A percentile compares a stretch with the other conserved stretches of the same genome.
Evolutionary conservation across 768 basidiomycete genomes (phyloP).

Genomic region (Holtermannia corniformis): DNA sequence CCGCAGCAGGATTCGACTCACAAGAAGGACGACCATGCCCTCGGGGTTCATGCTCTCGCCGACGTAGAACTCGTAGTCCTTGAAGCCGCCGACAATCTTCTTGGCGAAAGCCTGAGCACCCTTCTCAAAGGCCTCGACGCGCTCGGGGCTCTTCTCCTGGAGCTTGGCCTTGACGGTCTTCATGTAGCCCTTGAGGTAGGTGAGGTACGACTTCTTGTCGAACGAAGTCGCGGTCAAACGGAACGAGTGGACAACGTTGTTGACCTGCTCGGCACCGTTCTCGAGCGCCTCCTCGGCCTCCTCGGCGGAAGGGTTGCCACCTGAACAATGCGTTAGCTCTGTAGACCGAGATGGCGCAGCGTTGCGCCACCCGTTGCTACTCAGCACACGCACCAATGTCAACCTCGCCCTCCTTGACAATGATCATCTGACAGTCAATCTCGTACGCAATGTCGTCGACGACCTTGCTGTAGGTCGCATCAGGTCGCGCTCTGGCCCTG

Average conservation of each 20-base stretch:
- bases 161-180: constrained; percentile 72
- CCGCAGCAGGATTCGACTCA: constrained; percentile 7
- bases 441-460: constrained; percentile 75
- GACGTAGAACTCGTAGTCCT: constrained; percentile 75
- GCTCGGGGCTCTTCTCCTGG: constrained; percentile 49
- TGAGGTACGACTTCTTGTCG: constrained; percentile 80
- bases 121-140: constrained; percentile 69
- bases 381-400: constrained; percentile 63
- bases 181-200: constrained; percentile 93
- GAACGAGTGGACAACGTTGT: constrained; percentile 88
- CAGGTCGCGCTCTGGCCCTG: background rate
- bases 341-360: background rate
- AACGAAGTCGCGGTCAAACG: constrained; percentile 70
- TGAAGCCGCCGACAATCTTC: constrained; percentile 81
- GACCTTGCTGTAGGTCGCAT: constrained; percentile 51
- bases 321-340: constrained; percentile 42
- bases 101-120: constrained; percentile 68
- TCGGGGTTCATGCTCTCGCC: constrained; percentile 57
- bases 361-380: background rate
- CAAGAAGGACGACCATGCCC: constrained; percentile 84
- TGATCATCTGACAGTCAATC: constrained; percentile 67
- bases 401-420: constrained; percentile 66
- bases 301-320: constrained; percentile 88
- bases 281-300: constrained; percentile 73
- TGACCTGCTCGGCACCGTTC: constrained; percentile 64